A percentile compares a stretch with the other conserved stretches of the same genome.
Conservation (phyloP, 2,329 filamentous ascomycete genomes). For the Pestalotiopsis fici region DNA sequence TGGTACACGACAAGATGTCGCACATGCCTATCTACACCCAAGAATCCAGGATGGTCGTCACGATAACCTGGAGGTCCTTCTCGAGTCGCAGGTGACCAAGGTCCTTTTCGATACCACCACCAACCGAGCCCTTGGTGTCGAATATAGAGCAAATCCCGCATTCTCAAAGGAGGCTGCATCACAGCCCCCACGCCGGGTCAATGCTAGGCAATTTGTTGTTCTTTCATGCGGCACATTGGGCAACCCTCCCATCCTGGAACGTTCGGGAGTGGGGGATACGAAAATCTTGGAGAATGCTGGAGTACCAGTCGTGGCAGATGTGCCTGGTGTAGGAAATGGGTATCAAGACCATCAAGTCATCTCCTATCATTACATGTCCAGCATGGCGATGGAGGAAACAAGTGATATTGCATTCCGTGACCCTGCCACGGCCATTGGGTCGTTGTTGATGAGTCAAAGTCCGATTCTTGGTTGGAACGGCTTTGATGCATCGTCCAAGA, state of each 20-base stretch:
- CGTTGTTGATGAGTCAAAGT: not conserved
- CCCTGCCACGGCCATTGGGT: not conserved
- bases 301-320: conserved; percentile 32
- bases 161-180: not conserved
- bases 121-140: not conserved
- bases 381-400: not conserved
- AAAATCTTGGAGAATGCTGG: conserved; percentile 39
- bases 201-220: conserved; percentile 39
- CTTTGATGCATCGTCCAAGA: not conserved
- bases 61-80: conserved; percentile 50
- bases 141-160: not conserved
- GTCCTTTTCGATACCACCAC: not conserved
- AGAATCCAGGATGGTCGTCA: conserved; percentile 41
- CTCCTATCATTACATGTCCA: conserved; percentile 40
- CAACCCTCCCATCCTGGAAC: conserved; percentile 45
- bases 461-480: not conserved
- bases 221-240: conserved; percentile 37
- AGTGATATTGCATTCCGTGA: not conserved
- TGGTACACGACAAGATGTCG: conserved; percentile 50
- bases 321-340: conserved; percentile 44
- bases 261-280: conserved; percentile 47
- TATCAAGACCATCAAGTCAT: conserved; percentile 50
- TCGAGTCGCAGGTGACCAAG: conserved; percentile 45
- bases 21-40: conserved; percentile 50
- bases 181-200: conserved; percentile 36